phyloP scores from a whole-genome alignment of 805 yeast genomes.

The Starmerella vitae region DNA sequence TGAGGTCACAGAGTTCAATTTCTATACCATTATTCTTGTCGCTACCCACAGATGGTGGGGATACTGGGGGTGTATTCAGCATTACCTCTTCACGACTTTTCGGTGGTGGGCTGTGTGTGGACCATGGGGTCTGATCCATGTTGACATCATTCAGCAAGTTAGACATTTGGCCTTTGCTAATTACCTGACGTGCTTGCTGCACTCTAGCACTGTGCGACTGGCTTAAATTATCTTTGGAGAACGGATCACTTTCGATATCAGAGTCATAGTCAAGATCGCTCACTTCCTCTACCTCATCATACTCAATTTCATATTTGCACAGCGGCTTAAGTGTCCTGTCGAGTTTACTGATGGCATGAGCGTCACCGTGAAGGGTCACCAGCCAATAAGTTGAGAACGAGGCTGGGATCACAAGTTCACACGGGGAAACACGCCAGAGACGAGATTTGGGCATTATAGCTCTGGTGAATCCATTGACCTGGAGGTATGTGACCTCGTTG shows the following conservation, averaged over 20 bases:
- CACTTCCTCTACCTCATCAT: not conserved
- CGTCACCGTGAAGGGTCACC: constrained; percentile 13
- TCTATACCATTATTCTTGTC: not conserved
- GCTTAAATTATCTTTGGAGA: not conserved
- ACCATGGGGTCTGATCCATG: not conserved
- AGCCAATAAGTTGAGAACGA: constrained; percentile 20
- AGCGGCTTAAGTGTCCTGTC: constrained; percentile 14
- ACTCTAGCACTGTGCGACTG: not conserved
- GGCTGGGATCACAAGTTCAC: constrained; percentile 19
- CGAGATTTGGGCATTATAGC: constrained; percentile 21
- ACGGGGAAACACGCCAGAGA: constrained; percentile 18
- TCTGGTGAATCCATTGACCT: constrained; percentile 19
- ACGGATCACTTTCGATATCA: not conserved
- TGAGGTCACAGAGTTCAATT: not conserved
- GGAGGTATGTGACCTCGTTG: constrained; percentile 21
- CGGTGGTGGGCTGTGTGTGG: not conserved
- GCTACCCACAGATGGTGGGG: not conserved
- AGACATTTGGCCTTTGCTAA: constrained; percentile 1
- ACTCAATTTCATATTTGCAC: constrained; percentile 14
- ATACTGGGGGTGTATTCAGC: constrained; percentile 1
- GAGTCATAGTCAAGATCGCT: not conserved
- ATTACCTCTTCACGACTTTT: not conserved
- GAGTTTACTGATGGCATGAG: constrained; percentile 8
- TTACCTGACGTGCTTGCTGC: not conserved
- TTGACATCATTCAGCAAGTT: not conserved